Evolutionary conservation across 2,329 filamentous ascomycete genomes (phyloP).

Genomic region (Botryotinia narcissicola): DNA sequence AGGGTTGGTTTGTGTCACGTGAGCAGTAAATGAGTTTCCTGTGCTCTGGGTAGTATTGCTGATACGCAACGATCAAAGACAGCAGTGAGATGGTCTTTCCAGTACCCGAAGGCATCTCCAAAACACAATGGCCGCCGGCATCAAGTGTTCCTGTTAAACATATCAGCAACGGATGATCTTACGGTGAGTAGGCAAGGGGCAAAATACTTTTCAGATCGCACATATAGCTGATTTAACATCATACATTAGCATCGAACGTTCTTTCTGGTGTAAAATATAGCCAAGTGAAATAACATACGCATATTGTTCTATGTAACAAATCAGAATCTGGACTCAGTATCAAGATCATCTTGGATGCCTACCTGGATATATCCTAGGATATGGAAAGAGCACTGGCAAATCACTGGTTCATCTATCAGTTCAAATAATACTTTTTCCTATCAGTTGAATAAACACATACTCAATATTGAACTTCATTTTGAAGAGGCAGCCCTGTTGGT

Average conservation of each 20-base stretch:
- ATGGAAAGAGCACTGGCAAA: conserved; percentile 70
- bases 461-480: conserved; percentile 80
- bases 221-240: conserved; percentile 59
- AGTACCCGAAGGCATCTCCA: conserved; percentile 98
- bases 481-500: conserved; percentile 5
- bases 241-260: conserved; percentile 22
- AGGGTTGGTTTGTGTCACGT: conserved; percentile 48
- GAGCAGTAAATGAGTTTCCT: conserved; percentile 98
- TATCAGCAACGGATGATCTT: conserved; percentile 23
- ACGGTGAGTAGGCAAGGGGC: neutral
- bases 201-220: conserved; percentile 69
- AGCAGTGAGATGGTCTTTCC: conserved; percentile 95
- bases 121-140: conserved; percentile 87
- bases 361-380: conserved; percentile 68
- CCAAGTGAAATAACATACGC: conserved; percentile 43
- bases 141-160: conserved; percentile 68
- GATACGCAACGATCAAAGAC: conserved; percentile 94
- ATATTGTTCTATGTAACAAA: conserved; percentile 64
- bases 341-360: conserved; percentile 14
- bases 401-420: conserved; percentile 48
- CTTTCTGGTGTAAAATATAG: neutral
- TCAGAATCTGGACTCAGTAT: conserved; percentile 24
- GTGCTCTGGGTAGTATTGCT: conserved; percentile 88
- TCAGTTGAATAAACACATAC: conserved; percentile 42
- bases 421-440: neutral